Percentiles rank a stretch among this genome's conserved stretches.
Conservation (phyloP, 371 early-diverging fungal genomes). For the Zopfochytrium polystomum region DNA sequence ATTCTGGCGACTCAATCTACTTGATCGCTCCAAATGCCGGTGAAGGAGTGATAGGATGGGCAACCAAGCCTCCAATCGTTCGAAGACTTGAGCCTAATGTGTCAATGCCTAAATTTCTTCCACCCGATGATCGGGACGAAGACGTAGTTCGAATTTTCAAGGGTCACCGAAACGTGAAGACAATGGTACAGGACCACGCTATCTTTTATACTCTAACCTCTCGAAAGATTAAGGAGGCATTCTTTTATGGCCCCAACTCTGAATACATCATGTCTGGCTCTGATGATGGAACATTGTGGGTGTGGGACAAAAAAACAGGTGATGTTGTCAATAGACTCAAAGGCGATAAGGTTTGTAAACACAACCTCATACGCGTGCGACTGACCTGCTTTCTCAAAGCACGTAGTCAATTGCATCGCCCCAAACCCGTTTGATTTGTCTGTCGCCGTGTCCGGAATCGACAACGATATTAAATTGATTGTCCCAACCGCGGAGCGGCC, state of each 20-base stretch:
- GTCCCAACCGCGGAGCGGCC: constrained; percentile 5
- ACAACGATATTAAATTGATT: constrained; percentile 21
- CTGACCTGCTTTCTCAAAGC: not conserved
- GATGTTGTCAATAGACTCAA: constrained; percentile 62
- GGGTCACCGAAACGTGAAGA: constrained; percentile 22
- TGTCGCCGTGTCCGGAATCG: constrained; percentile 24
- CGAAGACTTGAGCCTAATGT: not conserved
- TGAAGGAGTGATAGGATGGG: not conserved
- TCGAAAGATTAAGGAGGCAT: constrained; percentile 68
- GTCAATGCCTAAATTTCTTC: not conserved
- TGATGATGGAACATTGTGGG: constrained; percentile 72
- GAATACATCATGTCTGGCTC: constrained; percentile 78
- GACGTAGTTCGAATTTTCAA: constrained; percentile 11
- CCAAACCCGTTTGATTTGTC: constrained; percentile 21
- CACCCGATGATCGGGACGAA: constrained; percentile 1
- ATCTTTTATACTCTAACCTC: not conserved
- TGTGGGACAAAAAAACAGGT: constrained; percentile 62
- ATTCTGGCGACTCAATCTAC: constrained; percentile 12
- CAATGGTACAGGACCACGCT: constrained; percentile 9
- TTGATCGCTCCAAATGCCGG: constrained; percentile 3
- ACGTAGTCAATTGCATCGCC: constrained; percentile 27
- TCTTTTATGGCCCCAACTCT: constrained; percentile 69
- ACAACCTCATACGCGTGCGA: not conserved
- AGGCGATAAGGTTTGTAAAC: constrained; percentile 50
- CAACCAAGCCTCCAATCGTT: too few relatives aligned